Percentiles rank a stretch among this genome's conserved stretches.
Conservation (phyloP, 164 flowering plant species). For the Liriodendron chinense region DNA sequence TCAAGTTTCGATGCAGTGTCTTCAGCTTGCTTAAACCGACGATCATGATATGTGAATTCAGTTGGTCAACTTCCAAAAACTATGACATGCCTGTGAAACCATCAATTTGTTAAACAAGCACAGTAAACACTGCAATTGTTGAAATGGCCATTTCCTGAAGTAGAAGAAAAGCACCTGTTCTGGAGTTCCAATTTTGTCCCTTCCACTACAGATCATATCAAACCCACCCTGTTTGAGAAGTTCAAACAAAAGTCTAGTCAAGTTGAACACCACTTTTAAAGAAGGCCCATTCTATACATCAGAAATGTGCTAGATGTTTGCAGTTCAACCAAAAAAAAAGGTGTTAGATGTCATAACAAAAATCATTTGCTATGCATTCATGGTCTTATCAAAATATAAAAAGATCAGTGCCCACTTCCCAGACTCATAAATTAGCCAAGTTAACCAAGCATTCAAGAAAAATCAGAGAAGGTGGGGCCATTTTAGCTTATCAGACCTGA, state of each 20-base stretch:
- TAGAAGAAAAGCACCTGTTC: slow-evolving; percentile 68
- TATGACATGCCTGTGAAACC: neutral
- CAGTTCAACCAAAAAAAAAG: no score
- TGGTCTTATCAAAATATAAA: no score
- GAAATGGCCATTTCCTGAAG: neutral
- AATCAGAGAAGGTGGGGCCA: no score
- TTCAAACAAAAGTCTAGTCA: neutral
- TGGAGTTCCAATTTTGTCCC: slow-evolving; percentile 99
- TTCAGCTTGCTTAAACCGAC: slow-evolving; percentile 93
- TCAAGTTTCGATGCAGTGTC: slow-evolving; percentile 87
- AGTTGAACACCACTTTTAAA: neutral
- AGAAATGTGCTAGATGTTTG: no score
- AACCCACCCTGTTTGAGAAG: slow-evolving; percentile 80
- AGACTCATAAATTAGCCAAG: no score
- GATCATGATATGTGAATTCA: slow-evolving; percentile 7
- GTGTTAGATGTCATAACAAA: no score
- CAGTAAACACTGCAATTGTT: neutral
- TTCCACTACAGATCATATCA: slow-evolving; percentile 98
- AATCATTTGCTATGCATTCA: no score
- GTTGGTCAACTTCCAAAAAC: neutral
- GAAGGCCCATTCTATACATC: no score
- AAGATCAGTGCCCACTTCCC: no score
- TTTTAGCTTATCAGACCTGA: no score
- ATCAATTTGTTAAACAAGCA: no score
- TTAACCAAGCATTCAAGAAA: no score